Conservation (phyloP, 305 asterid species). For the Fraxinus greggii region DNA sequence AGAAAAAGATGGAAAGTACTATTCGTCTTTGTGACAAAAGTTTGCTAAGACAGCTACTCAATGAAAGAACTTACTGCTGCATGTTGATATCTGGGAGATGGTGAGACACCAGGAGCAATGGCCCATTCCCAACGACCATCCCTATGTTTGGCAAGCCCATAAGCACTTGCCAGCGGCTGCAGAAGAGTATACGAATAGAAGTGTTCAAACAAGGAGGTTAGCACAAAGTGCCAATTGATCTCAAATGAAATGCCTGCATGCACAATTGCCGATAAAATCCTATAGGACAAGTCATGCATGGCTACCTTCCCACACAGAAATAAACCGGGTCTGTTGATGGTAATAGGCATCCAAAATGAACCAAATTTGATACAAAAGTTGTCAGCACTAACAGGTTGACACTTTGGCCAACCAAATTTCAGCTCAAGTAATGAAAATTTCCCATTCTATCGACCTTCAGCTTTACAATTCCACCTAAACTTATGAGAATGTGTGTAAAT, state of each 20-base stretch:
- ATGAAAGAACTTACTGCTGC: conserved; percentile 71
- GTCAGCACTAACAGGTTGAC: conserved; percentile 12
- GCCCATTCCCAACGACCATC: conserved; percentile 99
- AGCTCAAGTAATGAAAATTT: background rate
- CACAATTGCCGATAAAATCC: background rate
- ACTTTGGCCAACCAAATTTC: conserved; percentile 13
- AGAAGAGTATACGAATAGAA: conserved; percentile 23
- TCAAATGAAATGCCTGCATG: conserved; percentile 6
- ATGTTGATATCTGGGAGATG: conserved; percentile 93
- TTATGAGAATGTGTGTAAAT: background rate
- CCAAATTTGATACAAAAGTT: background rate
- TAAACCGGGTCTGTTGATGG: background rate
- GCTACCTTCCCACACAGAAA: background rate
- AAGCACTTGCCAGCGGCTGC: conserved; percentile 97
- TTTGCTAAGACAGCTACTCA: background rate
- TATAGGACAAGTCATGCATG: background rate
- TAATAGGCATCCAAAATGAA: background rate
- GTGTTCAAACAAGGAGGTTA: conserved; percentile 16
- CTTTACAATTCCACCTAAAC: background rate
- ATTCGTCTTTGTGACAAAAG: background rate
- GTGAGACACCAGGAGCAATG: conserved; percentile 99
- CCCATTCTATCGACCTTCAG: conserved; percentile 15
- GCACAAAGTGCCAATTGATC: conserved; percentile 8
- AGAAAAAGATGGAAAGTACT: conserved; percentile 12
- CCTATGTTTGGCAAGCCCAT: conserved; percentile 97